Percentiles rank a stretch among this genome's conserved stretches.
Evolutionary conservation across 2,329 filamentous ascomycete species (phyloP).

Genomic region (Pseudogymnoascus verrucosus): DNA sequence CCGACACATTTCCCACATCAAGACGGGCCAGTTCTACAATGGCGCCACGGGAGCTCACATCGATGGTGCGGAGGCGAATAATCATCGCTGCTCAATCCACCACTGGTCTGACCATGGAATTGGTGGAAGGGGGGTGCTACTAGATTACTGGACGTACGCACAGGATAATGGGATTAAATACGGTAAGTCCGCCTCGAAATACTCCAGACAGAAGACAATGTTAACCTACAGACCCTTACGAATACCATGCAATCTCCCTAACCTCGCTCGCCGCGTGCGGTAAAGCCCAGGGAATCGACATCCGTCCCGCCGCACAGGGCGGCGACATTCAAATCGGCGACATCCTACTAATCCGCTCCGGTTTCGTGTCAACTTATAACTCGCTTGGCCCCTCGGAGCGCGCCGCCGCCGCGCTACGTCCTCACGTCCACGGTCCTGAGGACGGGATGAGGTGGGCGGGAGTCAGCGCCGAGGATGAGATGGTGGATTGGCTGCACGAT

Average conservation of each 20-base stretch:
- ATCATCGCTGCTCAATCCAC: constrained; percentile 25
- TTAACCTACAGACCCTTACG: constrained; percentile 22
- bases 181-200: constrained; percentile 13
- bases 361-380: constrained; percentile 34
- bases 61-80: constrained; percentile 18
- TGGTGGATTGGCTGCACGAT: constrained; percentile 36
- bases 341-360: constrained; percentile 42
- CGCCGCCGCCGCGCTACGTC: constrained; percentile 31
- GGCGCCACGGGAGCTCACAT: constrained; percentile 23
- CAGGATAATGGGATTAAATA: constrained; percentile 33
- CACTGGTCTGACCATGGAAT: constrained; percentile 37
- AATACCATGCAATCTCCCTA: constrained; percentile 22
- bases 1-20: constrained; percentile 31
- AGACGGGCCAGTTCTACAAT: constrained; percentile 24
- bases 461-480: constrained; percentile 37
- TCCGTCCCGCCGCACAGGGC: constrained; percentile 33
- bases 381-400: constrained; percentile 32
- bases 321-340: constrained; percentile 44
- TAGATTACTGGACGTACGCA: constrained; percentile 42
- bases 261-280: constrained; percentile 22
- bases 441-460: constrained; percentile 35
- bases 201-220: neutral
- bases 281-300: constrained; percentile 25
- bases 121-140: constrained; percentile 45
- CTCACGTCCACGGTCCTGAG: constrained; percentile 30